These are phyloP conservation scores for Sphagnum magellanicum DNA, from an alignment of 228 moss, liverwort and hornwort species.

Conservation along the genomic window DNA sequence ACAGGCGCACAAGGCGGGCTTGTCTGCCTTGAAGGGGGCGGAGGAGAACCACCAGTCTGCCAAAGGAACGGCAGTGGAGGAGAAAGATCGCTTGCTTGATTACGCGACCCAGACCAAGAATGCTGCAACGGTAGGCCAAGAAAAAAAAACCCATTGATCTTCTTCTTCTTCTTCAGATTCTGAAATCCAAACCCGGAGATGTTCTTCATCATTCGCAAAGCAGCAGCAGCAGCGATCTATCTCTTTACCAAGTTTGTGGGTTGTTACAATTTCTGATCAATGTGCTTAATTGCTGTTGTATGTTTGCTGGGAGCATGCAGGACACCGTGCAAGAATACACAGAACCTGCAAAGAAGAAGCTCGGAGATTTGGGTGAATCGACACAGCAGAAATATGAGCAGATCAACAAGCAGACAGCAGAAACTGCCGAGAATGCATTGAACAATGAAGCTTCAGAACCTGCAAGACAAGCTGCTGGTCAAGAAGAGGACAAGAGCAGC, in stretches of 20 bases:
- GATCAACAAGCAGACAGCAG: constrained; percentile 22
- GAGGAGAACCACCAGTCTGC: constrained; percentile 23
- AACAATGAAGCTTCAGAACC: background rate
- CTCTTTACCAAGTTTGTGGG: background rate
- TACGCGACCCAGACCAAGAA: constrained; percentile 16
- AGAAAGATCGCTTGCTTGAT: constrained; percentile 22
- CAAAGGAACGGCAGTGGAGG: constrained; percentile 14
- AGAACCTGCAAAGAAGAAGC: constrained; percentile 25
- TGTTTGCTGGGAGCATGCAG: constrained; percentile 2
- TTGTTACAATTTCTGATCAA: background rate
- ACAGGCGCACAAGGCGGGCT: constrained; percentile 24
- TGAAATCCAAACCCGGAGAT: too few species aligned
- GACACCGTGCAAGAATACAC: constrained; percentile 29
- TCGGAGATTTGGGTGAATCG: constrained; percentile 21
- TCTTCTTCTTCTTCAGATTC: too few species aligned
- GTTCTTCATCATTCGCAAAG: too few species aligned
- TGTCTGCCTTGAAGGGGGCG: constrained; percentile 25
- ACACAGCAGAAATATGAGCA: constrained; percentile 9
- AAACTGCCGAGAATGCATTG: constrained; percentile 24
- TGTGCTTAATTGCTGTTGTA: background rate
- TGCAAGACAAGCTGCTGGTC: background rate
- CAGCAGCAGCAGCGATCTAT: background rate
- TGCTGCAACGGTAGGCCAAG: constrained; percentile 15
- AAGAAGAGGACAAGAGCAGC: constrained; percentile 13
- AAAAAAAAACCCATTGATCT: too few species aligned